These are phyloP conservation scores for Eutrema japonicum DNA, from an alignment of 345 rosid species.

Conservation along the genomic window DNA sequence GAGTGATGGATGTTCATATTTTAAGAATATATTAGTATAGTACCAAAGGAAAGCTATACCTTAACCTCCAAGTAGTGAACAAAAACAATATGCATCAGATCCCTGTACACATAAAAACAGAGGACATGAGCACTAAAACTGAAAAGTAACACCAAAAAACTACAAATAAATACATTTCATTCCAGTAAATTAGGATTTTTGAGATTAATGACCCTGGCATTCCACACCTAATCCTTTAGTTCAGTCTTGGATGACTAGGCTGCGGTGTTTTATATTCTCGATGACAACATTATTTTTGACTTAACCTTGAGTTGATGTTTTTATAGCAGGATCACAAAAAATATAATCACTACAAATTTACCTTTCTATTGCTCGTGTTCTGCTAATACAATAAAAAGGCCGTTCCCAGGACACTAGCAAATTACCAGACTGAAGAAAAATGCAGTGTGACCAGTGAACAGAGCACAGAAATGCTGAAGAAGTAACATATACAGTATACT, in stretches of 20 bases:
- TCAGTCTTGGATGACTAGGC: slow-evolving; percentile 8
- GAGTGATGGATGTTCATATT: slow-evolving; percentile 6
- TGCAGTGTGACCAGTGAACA: neutral
- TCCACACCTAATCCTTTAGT: neutral
- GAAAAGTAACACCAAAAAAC: slow-evolving; percentile 12
- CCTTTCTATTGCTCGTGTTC: slow-evolving; percentile 11
- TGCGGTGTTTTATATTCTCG: neutral
- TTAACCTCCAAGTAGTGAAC: slow-evolving; percentile 95
- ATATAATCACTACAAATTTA: neutral
- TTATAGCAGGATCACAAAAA: neutral
- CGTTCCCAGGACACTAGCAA: slow-evolving; percentile 16
- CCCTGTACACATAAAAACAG: slow-evolving; percentile 54
- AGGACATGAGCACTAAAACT: slow-evolving; percentile 27
- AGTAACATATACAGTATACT: neutral
- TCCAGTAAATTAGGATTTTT: slow-evolving; percentile 1
- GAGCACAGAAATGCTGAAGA: slow-evolving; percentile 22
- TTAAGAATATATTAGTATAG: slow-evolving; percentile 16
- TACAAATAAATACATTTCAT: slow-evolving; percentile 18
- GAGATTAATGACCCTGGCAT: slow-evolving; percentile 17
- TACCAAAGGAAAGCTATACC: slow-evolving; percentile 50
- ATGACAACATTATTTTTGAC: slow-evolving; percentile 9
- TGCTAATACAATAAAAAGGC: neutral
- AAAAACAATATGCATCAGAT: slow-evolving; percentile 83
- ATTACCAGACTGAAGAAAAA: slow-evolving; percentile 8
- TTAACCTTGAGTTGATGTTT: slow-evolving; percentile 5